Evolutionary conservation across 352 stramenopile species (phyloP).

Genomic region (Phytopythium sindhum): DNA sequence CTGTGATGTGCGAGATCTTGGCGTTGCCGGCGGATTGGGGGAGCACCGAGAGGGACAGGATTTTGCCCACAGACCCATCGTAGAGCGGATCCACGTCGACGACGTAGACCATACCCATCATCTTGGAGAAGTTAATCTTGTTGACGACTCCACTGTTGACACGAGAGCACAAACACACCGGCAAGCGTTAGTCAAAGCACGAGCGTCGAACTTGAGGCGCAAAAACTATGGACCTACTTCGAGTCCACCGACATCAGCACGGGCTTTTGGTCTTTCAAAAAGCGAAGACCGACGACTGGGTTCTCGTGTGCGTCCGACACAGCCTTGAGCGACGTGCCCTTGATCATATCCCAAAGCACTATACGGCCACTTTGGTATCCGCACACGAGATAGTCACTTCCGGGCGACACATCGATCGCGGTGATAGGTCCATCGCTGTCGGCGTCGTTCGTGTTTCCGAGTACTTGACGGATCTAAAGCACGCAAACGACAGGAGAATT

Average conservation of each 20-base stretch:
- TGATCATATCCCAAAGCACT: slow-evolving; percentile 97
- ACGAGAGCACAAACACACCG: slow-evolving; percentile 23
- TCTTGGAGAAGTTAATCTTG: slow-evolving; percentile 93
- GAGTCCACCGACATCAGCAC: slow-evolving; percentile 81
- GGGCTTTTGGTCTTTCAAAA: slow-evolving; percentile 85
- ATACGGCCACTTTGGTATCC: slow-evolving; percentile 92
- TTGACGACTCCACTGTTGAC: slow-evolving; percentile 85
- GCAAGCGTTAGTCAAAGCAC: slow-evolving; percentile 20
- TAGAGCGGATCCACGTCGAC: slow-evolving; percentile 94
- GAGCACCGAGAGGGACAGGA: slow-evolving; percentile 78
- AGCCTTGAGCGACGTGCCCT: slow-evolving; percentile 88
- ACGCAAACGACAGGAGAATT: background rate
- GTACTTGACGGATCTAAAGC: slow-evolving; percentile 74
- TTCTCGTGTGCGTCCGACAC: slow-evolving; percentile 90
- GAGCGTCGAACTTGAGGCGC: slow-evolving; percentile 24
- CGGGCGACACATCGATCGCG: slow-evolving; percentile 83
- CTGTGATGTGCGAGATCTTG: slow-evolving; percentile 83
- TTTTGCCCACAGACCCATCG: slow-evolving; percentile 91
- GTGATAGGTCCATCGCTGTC: slow-evolving; percentile 79
- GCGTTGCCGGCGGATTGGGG: slow-evolving; percentile 76
- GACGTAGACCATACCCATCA: slow-evolving; percentile 93
- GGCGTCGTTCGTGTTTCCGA: slow-evolving; percentile 81
- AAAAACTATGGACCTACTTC: slow-evolving; percentile 50
- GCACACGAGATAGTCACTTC: slow-evolving; percentile 90
- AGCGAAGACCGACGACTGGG: slow-evolving; percentile 80